A percentile compares a stretch with the other conserved stretches of the same genome.
These are phyloP conservation scores for Priceomyces carsonii DNA, from an alignment of 805 yeast genomes.

Conservation along the genomic window DNA sequence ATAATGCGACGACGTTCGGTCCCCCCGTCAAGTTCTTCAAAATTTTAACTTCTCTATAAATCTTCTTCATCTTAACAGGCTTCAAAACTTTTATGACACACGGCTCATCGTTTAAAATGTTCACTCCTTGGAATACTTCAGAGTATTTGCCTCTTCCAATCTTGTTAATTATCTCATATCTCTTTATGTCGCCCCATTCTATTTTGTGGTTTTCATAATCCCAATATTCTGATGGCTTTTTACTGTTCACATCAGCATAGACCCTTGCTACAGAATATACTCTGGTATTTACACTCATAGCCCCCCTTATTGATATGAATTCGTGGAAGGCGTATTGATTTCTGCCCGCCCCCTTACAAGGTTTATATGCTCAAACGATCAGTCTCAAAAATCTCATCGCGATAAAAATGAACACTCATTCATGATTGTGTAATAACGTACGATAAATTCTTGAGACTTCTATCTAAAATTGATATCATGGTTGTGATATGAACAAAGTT, in stretches of 20 bases:
- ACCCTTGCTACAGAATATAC: conserved; percentile 47
- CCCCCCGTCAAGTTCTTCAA: conserved; percentile 83
- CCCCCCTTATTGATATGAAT: too few relatives aligned
- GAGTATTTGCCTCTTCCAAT: conserved; percentile 94
- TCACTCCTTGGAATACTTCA: conserved; percentile 89
- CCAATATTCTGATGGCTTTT: conserved; percentile 76
- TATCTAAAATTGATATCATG: background rate
- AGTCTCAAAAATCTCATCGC: too few relatives aligned
- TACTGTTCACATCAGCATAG: conserved; percentile 71
- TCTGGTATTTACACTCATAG: conserved; percentile 29
- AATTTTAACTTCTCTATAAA: conserved; percentile 85
- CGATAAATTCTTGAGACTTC: too few relatives aligned
- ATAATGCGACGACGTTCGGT: conserved; percentile 73
- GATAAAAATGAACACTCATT: too few relatives aligned
- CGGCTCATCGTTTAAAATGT: conserved; percentile 56
- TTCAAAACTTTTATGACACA: conserved; percentile 89
- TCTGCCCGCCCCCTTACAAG: too few relatives aligned
- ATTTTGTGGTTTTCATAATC: conserved; percentile 69
- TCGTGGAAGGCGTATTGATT: too few relatives aligned
- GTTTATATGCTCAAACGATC: too few relatives aligned
- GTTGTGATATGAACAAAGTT: conserved; percentile 6
- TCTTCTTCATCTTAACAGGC: conserved; percentile 91
- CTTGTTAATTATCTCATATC: conserved; percentile 78
- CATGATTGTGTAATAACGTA: too few relatives aligned
- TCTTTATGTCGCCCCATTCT: conserved; percentile 42